phyloP scores from a whole-genome alignment of 2,329 filamentous ascomycete genomes.

The Penicillium capsulatum region DNA sequence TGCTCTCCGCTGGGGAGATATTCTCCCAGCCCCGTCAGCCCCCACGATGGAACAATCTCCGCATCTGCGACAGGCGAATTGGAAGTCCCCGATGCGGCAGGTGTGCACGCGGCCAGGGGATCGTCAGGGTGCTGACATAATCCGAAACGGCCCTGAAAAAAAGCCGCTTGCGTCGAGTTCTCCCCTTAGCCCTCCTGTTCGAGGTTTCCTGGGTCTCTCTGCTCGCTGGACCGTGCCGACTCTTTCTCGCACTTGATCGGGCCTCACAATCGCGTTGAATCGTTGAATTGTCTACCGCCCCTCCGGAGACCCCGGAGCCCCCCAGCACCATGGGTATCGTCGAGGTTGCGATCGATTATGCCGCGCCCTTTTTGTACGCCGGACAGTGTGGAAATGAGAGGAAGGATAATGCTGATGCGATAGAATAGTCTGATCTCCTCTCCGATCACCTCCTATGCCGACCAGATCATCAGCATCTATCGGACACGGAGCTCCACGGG shows the following conservation, averaged over 20 bases:
- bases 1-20: too few relatives aligned
- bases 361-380: constrained; percentile 47
- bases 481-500: constrained; percentile 56
- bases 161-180: constrained; percentile 9
- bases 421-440: constrained; percentile 54
- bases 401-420: not conserved
- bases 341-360: constrained; percentile 43
- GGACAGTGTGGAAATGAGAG: not conserved
- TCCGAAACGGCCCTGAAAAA: constrained; percentile 1
- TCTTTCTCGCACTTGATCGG: not conserved
- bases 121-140: constrained; percentile 1
- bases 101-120: too few relatives aligned
- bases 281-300: constrained; percentile 6
- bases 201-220: too few relatives aligned
- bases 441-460: constrained; percentile 61
- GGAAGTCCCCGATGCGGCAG: not conserved
- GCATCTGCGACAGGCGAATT: too few relatives aligned
- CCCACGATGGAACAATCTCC: too few relatives aligned
- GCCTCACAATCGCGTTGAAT: not conserved
- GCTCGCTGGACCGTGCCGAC: not conserved
- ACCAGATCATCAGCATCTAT: constrained; percentile 64
- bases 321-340: constrained; percentile 37
- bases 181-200: not conserved
- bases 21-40: too few relatives aligned
- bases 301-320: constrained; percentile 9